A percentile compares a stretch with the other conserved stretches of the same genome.
Evolutionary conservation across 2,329 filamentous ascomycete species (phyloP).

Genomic region (Penicillium occitanis): DNA sequence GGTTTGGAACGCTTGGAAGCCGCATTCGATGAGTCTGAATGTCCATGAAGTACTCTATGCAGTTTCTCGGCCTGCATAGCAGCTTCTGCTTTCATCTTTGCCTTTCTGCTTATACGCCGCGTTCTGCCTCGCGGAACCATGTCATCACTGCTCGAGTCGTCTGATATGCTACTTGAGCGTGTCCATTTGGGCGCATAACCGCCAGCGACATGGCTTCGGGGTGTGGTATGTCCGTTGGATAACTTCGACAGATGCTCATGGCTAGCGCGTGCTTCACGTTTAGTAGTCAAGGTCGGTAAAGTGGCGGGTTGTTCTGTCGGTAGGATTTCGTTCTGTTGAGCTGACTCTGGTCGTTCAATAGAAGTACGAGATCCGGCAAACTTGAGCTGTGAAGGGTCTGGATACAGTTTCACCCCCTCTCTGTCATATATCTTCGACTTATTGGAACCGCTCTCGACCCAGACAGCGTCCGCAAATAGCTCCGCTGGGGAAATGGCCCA

Average conservation of each 20-base stretch:
- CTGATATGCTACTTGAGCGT: constrained; percentile 55
- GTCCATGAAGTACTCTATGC: constrained; percentile 8
- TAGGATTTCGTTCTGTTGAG: not conserved
- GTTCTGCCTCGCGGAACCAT: constrained; percentile 22
- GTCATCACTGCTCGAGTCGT: constrained; percentile 54
- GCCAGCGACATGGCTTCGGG: constrained; percentile 30
- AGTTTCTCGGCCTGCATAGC: constrained; percentile 17
- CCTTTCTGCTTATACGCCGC: constrained; percentile 21
- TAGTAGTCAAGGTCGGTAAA: constrained; percentile 43
- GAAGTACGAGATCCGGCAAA: constrained; percentile 27
- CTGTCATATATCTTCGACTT: constrained; percentile 79
- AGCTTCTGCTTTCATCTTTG: constrained; percentile 18
- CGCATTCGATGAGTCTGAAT: constrained; percentile 19
- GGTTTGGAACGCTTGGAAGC: constrained; percentile 1
- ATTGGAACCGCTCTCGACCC: constrained; percentile 80
- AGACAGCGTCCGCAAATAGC: constrained; percentile 84
- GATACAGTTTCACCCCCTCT: constrained; percentile 68
- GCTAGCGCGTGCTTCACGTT: constrained; percentile 47
- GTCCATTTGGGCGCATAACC: constrained; percentile 54
- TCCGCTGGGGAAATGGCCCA: constrained; percentile 84
- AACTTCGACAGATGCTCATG: constrained; percentile 61
- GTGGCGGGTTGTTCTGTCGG: constrained; percentile 27
- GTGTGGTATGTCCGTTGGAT: constrained; percentile 53
- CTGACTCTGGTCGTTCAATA: constrained; percentile 15
- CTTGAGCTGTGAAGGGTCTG: constrained; percentile 30